phyloP scores from a whole-genome alignment of 768 basidiomycete genomes.

The Mycena albidolilacea region DNA sequence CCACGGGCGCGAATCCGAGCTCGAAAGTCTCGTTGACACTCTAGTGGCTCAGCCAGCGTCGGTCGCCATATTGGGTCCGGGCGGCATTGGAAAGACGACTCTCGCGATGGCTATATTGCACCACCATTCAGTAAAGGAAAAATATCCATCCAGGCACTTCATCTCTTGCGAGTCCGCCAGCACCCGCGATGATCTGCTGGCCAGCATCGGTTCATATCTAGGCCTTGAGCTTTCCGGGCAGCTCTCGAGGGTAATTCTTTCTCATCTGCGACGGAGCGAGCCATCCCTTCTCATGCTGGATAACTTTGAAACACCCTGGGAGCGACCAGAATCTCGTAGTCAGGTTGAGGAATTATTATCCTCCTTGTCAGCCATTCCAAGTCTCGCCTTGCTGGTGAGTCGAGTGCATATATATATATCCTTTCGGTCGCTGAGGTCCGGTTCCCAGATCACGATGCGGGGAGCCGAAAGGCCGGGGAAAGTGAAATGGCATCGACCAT shows the following conservation, averaged over 20 bases:
- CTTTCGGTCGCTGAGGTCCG: too few species aligned
- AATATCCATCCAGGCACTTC: constrained; percentile 14
- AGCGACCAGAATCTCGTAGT: background rate
- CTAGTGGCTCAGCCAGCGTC: background rate
- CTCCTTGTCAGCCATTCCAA: background rate
- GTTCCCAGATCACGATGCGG: background rate
- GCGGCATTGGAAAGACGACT: constrained; percentile 31
- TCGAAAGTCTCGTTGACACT: background rate
- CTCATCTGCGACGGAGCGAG: background rate
- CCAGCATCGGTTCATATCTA: constrained; percentile 6
- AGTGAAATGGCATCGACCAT: background rate
- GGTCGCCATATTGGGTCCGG: background rate
- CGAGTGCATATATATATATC: too few species aligned
- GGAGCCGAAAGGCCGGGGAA: background rate
- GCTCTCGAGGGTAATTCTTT: constrained; percentile 11
- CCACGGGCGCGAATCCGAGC: background rate
- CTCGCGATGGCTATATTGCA: constrained; percentile 10
- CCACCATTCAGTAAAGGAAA: background rate
- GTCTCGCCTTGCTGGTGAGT: too few species aligned
- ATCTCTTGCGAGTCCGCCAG: constrained; percentile 23
- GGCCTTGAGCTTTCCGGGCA: constrained; percentile 1
- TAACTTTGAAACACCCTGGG: background rate
- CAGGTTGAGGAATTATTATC: background rate
- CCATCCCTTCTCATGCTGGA: background rate
- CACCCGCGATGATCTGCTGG: background rate